Percentiles rank a stretch among this genome's conserved stretches.
Conservation (phyloP, 129 eudicot species). For the Logfia minima region DNA sequence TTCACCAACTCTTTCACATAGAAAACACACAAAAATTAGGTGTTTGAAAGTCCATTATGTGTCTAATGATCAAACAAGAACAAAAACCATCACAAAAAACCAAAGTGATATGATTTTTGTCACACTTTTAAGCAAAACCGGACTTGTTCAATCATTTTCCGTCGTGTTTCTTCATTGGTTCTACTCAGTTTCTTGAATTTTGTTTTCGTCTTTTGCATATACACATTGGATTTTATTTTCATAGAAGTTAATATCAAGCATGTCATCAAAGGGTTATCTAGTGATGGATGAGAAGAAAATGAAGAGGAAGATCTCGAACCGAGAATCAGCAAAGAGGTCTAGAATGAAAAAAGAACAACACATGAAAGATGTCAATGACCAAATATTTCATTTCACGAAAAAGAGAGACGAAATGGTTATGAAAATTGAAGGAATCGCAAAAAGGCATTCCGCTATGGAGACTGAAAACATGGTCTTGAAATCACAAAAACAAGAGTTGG, state of each 20-base stretch:
- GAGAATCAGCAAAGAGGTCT: slow-evolving; percentile 70
- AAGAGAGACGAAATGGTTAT: slow-evolving; percentile 37
- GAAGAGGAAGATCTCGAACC: slow-evolving; percentile 65
- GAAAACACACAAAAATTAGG: background rate
- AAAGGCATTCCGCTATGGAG: slow-evolving; percentile 25
- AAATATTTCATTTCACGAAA: slow-evolving; percentile 34
- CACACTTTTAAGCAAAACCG: slow-evolving; percentile 34
- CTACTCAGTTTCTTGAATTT: slow-evolving; percentile 57
- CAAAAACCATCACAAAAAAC: slow-evolving; percentile 19
- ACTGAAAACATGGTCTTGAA: slow-evolving; percentile 43
- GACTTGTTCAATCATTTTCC: slow-evolving; percentile 63
- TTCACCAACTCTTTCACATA: too few species aligned
- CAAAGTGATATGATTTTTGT: slow-evolving; percentile 50
- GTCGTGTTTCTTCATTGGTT: slow-evolving; percentile 70
- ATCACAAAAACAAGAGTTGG: slow-evolving; percentile 44
- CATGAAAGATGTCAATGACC: slow-evolving; percentile 50
- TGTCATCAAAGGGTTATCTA: slow-evolving; percentile 37
- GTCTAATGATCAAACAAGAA: slow-evolving; percentile 14
- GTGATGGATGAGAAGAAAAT: slow-evolving; percentile 56
- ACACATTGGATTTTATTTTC: background rate
- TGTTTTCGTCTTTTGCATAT: background rate
- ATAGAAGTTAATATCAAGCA: slow-evolving; percentile 15
- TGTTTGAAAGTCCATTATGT: background rate
- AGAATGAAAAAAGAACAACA: slow-evolving; percentile 63
- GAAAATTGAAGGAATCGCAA: slow-evolving; percentile 29